Conservation (phyloP, 2,329 filamentous ascomycete species). For the Penicillium sp. region DNA sequence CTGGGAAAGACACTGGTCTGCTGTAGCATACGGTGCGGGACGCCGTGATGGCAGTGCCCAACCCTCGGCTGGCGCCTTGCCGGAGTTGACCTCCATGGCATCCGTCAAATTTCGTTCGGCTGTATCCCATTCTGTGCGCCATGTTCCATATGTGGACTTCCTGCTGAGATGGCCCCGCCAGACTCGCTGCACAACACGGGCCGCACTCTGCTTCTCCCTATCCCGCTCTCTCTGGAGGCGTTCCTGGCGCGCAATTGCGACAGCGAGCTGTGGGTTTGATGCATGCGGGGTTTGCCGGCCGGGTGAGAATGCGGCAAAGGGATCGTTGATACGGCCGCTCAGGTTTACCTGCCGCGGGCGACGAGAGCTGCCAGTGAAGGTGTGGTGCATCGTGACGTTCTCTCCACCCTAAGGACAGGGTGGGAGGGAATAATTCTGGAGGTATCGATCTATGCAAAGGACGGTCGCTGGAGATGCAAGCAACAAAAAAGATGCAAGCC, state of each 20-base stretch:
- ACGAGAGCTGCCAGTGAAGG: conserved; percentile 82
- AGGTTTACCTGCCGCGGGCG: conserved; percentile 90
- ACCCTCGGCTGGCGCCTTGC: conserved; percentile 1
- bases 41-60: conserved; percentile 24
- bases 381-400: conserved; percentile 67
- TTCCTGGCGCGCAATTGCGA: conserved; percentile 83
- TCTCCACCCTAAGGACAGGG: conserved; percentile 3
- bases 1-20: conserved; percentile 45
- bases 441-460: conserved; percentile 4
- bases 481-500: conserved; percentile 15
- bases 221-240: conserved; percentile 75
- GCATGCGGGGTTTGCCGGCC: conserved; percentile 54
- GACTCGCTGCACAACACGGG: conserved; percentile 67
- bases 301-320: conserved; percentile 60
- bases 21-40: conserved; percentile 32
- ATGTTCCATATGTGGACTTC: conserved; percentile 52
- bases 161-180: conserved; percentile 76
- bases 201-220: conserved; percentile 69
- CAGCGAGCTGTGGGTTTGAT: conserved; percentile 66
- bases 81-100: conserved; percentile 19
- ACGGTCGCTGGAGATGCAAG: conserved; percentile 10
- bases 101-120: conserved; percentile 45
- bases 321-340: conserved; percentile 75
- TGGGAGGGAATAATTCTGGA: conserved; percentile 5
- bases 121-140: conserved; percentile 60